phyloP scores from a whole-genome alignment of 202 grass and related monocot genomes.

The Cymbopogon flexuosus region DNA sequence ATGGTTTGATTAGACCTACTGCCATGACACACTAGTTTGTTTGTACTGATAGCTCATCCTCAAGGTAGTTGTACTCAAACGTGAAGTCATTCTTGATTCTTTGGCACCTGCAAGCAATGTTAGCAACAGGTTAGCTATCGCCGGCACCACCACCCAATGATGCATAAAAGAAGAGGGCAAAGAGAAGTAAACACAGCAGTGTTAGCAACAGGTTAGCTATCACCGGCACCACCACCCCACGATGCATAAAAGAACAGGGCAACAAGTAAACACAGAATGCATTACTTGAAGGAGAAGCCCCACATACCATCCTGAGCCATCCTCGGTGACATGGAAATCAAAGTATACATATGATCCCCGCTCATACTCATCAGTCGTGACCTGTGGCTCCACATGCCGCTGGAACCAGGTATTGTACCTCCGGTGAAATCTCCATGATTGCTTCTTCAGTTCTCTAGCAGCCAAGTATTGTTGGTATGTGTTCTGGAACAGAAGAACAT shows the following conservation, averaged over 20 bases:
- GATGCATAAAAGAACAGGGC: not conserved
- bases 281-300: not conserved
- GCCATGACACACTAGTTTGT: slow-evolving; percentile 34
- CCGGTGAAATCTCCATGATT: slow-evolving; percentile 95
- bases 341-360: slow-evolving; percentile 96
- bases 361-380: slow-evolving; percentile 94
- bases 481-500: slow-evolving; percentile 44
- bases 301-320: slow-evolving; percentile 79
- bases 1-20: slow-evolving; percentile 33
- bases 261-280: not conserved
- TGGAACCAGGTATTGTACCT: slow-evolving; percentile 99
- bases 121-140: slow-evolving; percentile 10
- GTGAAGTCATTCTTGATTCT: slow-evolving; percentile 94
- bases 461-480: slow-evolving; percentile 88
- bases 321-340: slow-evolving; percentile 73
- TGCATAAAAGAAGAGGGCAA: not conserved
- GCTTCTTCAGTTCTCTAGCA: slow-evolving; percentile 87
- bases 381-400: slow-evolving; percentile 91
- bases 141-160: not conserved
- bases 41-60: slow-evolving; percentile 81
- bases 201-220: slow-evolving; percentile 17
- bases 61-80: slow-evolving; percentile 94
- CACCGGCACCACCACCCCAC: not conserved
- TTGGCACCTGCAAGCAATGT: slow-evolving; percentile 71
- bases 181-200: not conserved